These are phyloP conservation scores for Ophiostoma fasciatum DNA, from an alignment of 2,329 filamentous ascomycete genomes.

Conservation along the genomic window DNA sequence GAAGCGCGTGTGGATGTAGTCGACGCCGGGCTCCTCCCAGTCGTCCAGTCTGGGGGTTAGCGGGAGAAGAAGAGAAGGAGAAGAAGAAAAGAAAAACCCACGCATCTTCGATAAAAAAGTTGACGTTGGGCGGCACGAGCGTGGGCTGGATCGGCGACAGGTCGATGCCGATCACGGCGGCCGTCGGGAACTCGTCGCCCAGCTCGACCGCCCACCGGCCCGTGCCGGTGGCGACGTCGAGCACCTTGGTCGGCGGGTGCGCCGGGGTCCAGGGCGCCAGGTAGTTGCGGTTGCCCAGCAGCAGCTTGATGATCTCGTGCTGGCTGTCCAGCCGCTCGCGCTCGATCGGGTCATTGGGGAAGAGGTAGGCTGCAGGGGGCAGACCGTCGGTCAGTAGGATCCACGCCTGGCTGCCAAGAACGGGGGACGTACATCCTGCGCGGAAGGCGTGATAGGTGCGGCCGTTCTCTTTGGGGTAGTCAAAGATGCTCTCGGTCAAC, in stretches of 20 bases:
- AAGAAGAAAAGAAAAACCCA: slow-evolving; percentile 11
- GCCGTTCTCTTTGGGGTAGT: slow-evolving; percentile 17
- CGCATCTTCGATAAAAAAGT: slow-evolving; percentile 59
- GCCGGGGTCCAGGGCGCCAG: slow-evolving; percentile 17
- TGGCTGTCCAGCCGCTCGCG: slow-evolving; percentile 18
- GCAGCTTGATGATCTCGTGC: slow-evolving; percentile 17
- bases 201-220: slow-evolving; percentile 56
- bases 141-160: slow-evolving; percentile 52
- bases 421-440: slow-evolving; percentile 16
- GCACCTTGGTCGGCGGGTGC: slow-evolving; percentile 17
- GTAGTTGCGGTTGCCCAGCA: slow-evolving; percentile 18
- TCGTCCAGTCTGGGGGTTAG: slow-evolving; percentile 22
- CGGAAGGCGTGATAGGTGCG: slow-evolving; percentile 20
- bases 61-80: not conserved
- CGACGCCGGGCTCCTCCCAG: slow-evolving; percentile 37
- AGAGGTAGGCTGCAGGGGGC: slow-evolving; percentile 17
- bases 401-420: too few relatives aligned
- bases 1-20: slow-evolving; percentile 38
- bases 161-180: slow-evolving; percentile 48
- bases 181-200: slow-evolving; percentile 43
- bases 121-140: slow-evolving; percentile 55
- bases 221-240: slow-evolving; percentile 33
- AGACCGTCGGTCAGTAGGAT: not conserved
- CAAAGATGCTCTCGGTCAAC: slow-evolving; percentile 18
- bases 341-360: slow-evolving; percentile 20